These are phyloP conservation scores for Marchantia polymorpha DNA, from an alignment of 225 moss, liverwort and hornwort species.

Conservation along the genomic window DNA sequence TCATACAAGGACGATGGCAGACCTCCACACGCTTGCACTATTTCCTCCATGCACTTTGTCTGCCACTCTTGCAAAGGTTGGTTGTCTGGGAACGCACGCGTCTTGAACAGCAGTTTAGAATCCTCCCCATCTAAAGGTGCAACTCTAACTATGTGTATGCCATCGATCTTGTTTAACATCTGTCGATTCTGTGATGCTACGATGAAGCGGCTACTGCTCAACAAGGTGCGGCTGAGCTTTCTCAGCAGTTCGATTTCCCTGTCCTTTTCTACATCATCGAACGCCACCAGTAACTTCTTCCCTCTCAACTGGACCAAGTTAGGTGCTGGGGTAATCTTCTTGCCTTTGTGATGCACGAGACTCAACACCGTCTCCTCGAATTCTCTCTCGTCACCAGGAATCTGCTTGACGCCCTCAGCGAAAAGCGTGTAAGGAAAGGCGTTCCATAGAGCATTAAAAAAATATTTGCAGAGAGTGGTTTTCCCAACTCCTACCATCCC, in stretches of 20 bases:
- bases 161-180: not conserved
- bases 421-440: not conserved
- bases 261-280: not conserved
- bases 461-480: not conserved
- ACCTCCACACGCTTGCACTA: not conserved
- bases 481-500: slow-evolving; percentile 6
- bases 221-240: not conserved
- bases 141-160: not conserved
- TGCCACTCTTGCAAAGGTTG: not conserved
- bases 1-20: not conserved
- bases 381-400: not conserved
- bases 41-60: not conserved
- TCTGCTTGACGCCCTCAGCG: not conserved
- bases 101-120: not conserved
- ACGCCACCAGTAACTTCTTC: not conserved
- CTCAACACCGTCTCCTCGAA: not conserved
- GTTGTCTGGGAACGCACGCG: not conserved
- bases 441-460: not conserved
- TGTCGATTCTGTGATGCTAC: not conserved
- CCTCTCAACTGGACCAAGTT: not conserved
- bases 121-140: not conserved
- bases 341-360: not conserved
- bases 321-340: not conserved
- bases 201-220: not conserved
- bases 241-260: not conserved